Evolutionary conservation across 371 early-diverging fungal genomes (phyloP).

Genomic region (Dichotomocladium elegans): DNA sequence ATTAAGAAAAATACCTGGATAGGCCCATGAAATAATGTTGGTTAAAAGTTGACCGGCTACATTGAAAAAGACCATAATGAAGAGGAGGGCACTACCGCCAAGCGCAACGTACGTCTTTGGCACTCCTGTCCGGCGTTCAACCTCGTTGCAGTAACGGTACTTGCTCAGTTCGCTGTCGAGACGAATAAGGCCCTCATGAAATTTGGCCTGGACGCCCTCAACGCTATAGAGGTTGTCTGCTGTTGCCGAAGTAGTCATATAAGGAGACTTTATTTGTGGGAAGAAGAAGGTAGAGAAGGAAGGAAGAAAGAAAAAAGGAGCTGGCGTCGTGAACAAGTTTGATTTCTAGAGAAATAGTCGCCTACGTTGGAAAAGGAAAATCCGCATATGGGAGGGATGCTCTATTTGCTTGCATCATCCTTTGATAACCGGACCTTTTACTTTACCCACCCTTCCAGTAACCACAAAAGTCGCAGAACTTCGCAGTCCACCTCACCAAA

Average conservation of each 20-base stretch:
- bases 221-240: constrained; percentile 15
- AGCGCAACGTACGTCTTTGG: constrained; percentile 79
- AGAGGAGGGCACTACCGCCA: constrained; percentile 54
- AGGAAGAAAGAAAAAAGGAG: not conserved
- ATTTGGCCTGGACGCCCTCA: constrained; percentile 15
- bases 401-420: too few relatives aligned
- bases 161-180: constrained; percentile 76
- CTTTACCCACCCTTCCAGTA: too few relatives aligned
- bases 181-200: constrained; percentile 27
- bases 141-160: constrained; percentile 53
- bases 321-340: too few relatives aligned
- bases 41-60: constrained; percentile 78
- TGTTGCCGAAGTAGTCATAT: constrained; percentile 1
- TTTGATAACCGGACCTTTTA: too few relatives aligned
- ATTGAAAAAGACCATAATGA: constrained; percentile 86
- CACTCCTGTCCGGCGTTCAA: constrained; percentile 72
- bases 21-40: constrained; percentile 83
- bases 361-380: too few relatives aligned
- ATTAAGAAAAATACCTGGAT: too few relatives aligned
- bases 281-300: constrained; percentile 2
- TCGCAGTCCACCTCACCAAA: too few relatives aligned
- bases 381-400: too few relatives aligned
- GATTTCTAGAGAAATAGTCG: too few relatives aligned
- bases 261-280: not conserved
- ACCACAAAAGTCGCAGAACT: too few relatives aligned